Percentiles rank a stretch among this genome's conserved stretches.
phyloP scores from a whole-genome alignment of 1,284 basidiomycete species.

The Afroboletus lepidellus region DNA sequence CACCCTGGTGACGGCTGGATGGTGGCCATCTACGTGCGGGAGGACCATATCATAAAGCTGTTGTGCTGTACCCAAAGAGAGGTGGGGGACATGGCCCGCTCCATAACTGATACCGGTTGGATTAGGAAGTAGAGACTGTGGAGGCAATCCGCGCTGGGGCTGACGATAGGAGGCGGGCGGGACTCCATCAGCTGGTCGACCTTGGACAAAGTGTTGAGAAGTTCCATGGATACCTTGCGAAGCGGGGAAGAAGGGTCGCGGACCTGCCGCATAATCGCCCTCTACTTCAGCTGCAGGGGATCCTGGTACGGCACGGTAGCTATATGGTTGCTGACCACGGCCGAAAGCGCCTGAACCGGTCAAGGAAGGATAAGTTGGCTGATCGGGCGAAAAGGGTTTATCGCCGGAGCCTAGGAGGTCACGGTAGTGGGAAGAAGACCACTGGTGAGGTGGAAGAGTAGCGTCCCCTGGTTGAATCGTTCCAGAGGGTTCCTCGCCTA shows the following conservation, averaged over 20 bases:
- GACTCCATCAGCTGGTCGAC: slow-evolving; percentile 47
- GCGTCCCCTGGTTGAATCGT: slow-evolving; percentile 34
- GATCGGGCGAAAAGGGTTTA: slow-evolving; percentile 44
- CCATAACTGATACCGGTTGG: slow-evolving; percentile 56
- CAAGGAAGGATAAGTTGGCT: slow-evolving; percentile 72
- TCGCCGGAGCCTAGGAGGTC: slow-evolving; percentile 39
- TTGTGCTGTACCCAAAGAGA: slow-evolving; percentile 67
- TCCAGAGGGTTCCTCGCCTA: slow-evolving; percentile 48
- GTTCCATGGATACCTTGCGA: slow-evolving; percentile 32
- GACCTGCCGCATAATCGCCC: slow-evolving; percentile 54
- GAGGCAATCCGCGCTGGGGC: slow-evolving; percentile 54
- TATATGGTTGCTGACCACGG: slow-evolving; percentile 48
- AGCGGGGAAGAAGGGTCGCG: slow-evolving; percentile 51
- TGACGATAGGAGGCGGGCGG: slow-evolving; percentile 55
- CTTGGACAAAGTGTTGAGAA: slow-evolving; percentile 47
- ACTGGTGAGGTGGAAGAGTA: slow-evolving; percentile 42
- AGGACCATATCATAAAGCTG: slow-evolving; percentile 79
- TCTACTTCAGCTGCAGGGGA: slow-evolving; percentile 53
- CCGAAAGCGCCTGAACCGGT: slow-evolving; percentile 41
- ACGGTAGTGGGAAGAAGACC: slow-evolving; percentile 47
- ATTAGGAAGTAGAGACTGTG: slow-evolving; percentile 52
- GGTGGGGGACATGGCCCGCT: slow-evolving; percentile 52
- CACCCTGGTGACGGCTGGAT: slow-evolving; percentile 65
- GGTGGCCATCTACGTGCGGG: slow-evolving; percentile 55
- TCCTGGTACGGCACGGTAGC: slow-evolving; percentile 40